Base-by-base conservation (phyloP, 2,329 filamentous ascomycete genomes). In the Incumbomyces delicatus region DNA sequence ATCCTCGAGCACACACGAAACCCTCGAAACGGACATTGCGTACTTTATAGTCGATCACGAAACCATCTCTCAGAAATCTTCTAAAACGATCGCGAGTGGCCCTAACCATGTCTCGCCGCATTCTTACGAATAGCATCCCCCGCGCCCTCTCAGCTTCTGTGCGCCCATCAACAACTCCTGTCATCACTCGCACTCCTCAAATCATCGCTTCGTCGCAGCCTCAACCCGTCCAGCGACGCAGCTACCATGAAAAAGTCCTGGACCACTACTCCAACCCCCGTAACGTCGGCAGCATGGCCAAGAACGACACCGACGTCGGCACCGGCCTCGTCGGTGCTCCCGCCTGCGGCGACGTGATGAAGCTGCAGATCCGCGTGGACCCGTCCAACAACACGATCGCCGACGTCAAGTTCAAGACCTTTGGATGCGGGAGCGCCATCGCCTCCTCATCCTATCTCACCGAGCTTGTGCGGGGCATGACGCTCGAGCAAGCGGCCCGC, bases 331-430 rank as follows among this genome's bases (percentile, higher is more conserved):
- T 95, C 55, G 81, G 86, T 57, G 87, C 87, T n/a, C 87, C 87
- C 41, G 87, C 87, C 29, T 90, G 86, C 63, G 87, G 87, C 67
- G 87, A 94, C 66, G 87, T 94, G 51, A 94, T 94, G 85, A 92
- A 92, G 68, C 76, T 94, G 30, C 86, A 94, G 72, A 94, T 94
- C 68, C 83, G 87, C 49, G 89, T 95, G 60, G 88, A 95, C 69
- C 85, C 86, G 54, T 76, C 83, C 58, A 87, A 81, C 60, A 86
- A 92, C 66, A 90, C 81, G 58, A 95, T 95, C 64, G 82, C 81
- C 59, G 90, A 95, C 59, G 89, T 94, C 64, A 92, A 94, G 70
- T 95, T 95, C 79, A 95, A 95, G 81, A 95, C 89, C 0, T 95
- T 95, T 63, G 89, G 89, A 43, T 95, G 89, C 65, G 89, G 89